These are phyloP conservation scores for Neurospora sp. DNA, from an alignment of 495 filamentous ascomycete genomes.

Conservation along the genomic window DNA sequence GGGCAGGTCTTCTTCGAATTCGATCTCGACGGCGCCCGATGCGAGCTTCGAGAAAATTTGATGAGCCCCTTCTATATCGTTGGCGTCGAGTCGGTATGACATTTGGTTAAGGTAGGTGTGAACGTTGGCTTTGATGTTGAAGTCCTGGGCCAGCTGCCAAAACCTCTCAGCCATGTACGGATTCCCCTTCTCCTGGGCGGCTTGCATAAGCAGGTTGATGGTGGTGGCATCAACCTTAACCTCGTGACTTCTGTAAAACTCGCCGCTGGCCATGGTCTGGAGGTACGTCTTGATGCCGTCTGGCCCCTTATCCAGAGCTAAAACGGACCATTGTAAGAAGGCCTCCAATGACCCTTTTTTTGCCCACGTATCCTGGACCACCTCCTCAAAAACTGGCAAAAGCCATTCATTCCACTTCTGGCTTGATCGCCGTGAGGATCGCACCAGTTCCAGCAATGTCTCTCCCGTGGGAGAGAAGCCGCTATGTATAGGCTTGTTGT, in stretches of 20 bases:
- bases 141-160: conserved; percentile 49
- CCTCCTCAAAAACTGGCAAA: conserved; percentile 47
- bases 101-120: conserved; percentile 65
- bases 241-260: conserved; percentile 13
- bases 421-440: conserved; percentile 37
- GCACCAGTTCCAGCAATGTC: conserved; percentile 43
- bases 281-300: conserved; percentile 63
- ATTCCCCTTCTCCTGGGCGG: conserved; percentile 59
- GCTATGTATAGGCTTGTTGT: conserved; percentile 43
- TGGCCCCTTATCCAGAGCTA: conserved; percentile 53
- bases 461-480: conserved; percentile 29
- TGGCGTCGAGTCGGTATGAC: conserved; percentile 58
- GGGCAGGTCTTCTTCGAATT: conserved; percentile 46
- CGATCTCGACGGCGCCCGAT: conserved; percentile 32
- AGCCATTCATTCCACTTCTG: conserved; percentile 45
- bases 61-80: conserved; percentile 58
- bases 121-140: conserved; percentile 50
- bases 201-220: conserved; percentile 65
- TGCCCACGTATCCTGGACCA: conserved; percentile 36
- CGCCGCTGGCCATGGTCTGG: conserved; percentile 37
- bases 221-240: conserved; percentile 53
- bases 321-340: conserved; percentile 65
- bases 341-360: conserved; percentile 53
- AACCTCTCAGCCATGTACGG: conserved; percentile 67
- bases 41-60: conserved; percentile 51